Conservation (phyloP, 495 filamentous ascomycete genomes). For the Hypoxylon rickii region DNA sequence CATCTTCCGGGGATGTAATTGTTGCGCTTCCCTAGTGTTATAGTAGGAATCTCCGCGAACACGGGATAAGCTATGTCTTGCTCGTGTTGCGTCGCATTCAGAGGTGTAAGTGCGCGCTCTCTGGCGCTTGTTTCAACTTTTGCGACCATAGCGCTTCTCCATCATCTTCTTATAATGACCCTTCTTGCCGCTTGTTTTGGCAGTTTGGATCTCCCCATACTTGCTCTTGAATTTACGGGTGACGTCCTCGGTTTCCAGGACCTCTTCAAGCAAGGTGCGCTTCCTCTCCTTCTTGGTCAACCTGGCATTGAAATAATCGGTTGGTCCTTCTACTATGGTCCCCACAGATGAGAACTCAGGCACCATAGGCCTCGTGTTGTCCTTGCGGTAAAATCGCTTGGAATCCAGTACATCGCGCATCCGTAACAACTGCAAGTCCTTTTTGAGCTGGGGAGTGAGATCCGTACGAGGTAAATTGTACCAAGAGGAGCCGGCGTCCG, state of each 20-base stretch:
- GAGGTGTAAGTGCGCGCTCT: not conserved
- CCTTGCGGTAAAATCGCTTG: constrained; percentile 91
- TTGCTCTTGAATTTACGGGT: constrained; percentile 42
- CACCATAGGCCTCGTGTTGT: constrained; percentile 58
- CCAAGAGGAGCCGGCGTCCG: constrained; percentile 64
- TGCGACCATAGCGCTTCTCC: constrained; percentile 38
- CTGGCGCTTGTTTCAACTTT: constrained; percentile 9
- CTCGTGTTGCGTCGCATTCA: constrained; percentile 1
- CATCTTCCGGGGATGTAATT: not conserved
- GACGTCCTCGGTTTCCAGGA: constrained; percentile 63
- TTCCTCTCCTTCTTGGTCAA: constrained; percentile 87
- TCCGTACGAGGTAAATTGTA: constrained; percentile 84
- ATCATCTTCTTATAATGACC: constrained; percentile 41
- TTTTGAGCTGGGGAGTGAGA: constrained; percentile 80
- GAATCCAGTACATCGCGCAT: constrained; percentile 90
- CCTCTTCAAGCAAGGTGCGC: constrained; percentile 87
- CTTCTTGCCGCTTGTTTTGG: constrained; percentile 40
- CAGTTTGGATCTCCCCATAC: constrained; percentile 38
- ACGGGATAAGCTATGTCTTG: not conserved
- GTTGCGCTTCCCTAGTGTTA: not conserved
- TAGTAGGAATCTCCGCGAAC: not conserved
- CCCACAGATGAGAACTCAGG: constrained; percentile 89
- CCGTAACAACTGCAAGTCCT: constrained; percentile 82
- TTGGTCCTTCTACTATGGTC: constrained; percentile 85
- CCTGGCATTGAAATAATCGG: constrained; percentile 79